Base-by-base conservation (phyloP, 352 stramenopile species). In the Pythium aphanidermatum region DNA sequence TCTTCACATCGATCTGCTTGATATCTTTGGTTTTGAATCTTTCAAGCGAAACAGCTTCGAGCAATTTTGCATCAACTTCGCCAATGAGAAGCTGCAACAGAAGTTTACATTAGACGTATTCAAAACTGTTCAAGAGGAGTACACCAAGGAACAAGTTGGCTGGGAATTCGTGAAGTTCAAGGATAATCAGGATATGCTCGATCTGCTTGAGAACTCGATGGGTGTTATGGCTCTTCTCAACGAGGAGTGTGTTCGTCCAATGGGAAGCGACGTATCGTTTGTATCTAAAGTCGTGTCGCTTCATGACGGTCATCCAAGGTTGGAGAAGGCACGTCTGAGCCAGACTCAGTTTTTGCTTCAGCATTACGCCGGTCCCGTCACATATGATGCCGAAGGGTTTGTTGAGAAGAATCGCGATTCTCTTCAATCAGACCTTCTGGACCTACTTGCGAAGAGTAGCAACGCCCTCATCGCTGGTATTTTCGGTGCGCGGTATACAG, bases 11-110 rank as follows among this genome's bases (percentile, higher is more conserved):
- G 89, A 96, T 51, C 68, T 98, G 51, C 75, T 98, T 19, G 95
- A 98, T 63, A 98, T 98, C 55, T 98, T 98, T 58, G 94, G 95
- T 16, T 98, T 98, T 65, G 95, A 98, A 60, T 87, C 71, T 5
- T 98, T 98, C 60, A 60, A 95, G 42, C 75, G 68, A 42, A 96
- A 96, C 63, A 90, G 75, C 36, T 97, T 97, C 48, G 91, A 98
- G 55, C 95, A 98, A 51, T 96, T 97, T 39, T 97, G 91, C 63
- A 97, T 97, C 60, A 97, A 97, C 66, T 97, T 92, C 60, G 90
- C 84, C 23, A 98, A 98, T 54, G 92, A 98, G 55, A 97, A 96
- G 56, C 67, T 98, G 20, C 89, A 98, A 56, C 83, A 96, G 42
- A 93, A 94, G 49, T 95, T 95, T 50, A 94, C 80, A 3, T 51